Evolutionary conservation across 148 eudicot species (phyloP).

Genomic region (Silene conica): DNA sequence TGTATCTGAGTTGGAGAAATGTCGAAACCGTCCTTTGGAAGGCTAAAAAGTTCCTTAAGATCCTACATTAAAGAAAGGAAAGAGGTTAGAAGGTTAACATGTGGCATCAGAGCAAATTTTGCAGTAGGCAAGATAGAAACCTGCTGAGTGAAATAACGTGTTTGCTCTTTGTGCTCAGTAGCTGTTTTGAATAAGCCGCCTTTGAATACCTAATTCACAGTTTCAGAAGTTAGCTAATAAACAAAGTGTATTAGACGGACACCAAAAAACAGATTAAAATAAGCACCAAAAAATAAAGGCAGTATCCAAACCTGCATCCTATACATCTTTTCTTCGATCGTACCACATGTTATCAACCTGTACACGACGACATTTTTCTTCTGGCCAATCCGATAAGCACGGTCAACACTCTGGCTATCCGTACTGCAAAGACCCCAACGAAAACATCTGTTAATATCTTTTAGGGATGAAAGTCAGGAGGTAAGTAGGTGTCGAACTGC

Average conservation of each 20-base stretch:
- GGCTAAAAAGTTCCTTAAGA: conserved; percentile 78
- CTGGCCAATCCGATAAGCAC: conserved; percentile 97
- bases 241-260: not conserved
- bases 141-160: conserved; percentile 92
- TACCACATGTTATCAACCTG: conserved; percentile 92
- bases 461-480: not conserved
- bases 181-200: conserved; percentile 97
- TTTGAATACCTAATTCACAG: conserved; percentile 63
- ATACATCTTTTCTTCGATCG: conserved; percentile 95
- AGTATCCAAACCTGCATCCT: conserved; percentile 67
- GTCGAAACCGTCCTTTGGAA: conserved; percentile 90
- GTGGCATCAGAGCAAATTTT: not conserved
- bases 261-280: not conserved
- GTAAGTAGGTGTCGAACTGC: not conserved
- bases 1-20: conserved; percentile 86
- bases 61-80: conserved; percentile 47
- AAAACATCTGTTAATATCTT: not conserved
- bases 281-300: not conserved
- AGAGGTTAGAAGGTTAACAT: not conserved
- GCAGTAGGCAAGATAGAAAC: conserved; percentile 28
- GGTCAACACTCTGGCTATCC: conserved; percentile 96
- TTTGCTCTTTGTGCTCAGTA: conserved; percentile 99
- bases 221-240: conserved; percentile 6
- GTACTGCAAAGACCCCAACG: conserved; percentile 49
- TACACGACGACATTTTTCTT: conserved; percentile 91